These are phyloP conservation scores for Carex pumila DNA, from an alignment of 176 grass and related monocot species.

Conservation along the genomic window DNA sequence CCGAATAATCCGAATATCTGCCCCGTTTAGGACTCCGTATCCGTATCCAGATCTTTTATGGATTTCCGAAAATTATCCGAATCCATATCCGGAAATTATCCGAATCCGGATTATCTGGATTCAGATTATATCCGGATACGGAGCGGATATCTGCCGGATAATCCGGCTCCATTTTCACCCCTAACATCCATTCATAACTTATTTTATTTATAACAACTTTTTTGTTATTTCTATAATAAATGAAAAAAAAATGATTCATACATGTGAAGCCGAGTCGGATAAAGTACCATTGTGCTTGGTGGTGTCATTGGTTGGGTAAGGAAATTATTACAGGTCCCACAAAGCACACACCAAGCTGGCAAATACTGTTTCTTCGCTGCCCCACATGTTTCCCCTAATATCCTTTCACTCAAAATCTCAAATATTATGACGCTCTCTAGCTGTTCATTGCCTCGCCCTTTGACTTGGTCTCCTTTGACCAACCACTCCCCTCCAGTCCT, in stretches of 20 bases:
- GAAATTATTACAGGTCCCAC: constrained; percentile 12
- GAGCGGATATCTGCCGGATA: too few relatives aligned
- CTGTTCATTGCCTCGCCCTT: not conserved
- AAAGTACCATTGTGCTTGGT: constrained; percentile 8
- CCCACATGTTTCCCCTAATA: constrained; percentile 15
- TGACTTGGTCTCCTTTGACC: constrained; percentile 5
- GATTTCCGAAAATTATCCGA: too few relatives aligned
- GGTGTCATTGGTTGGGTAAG: not conserved
- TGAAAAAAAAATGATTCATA: not conserved
- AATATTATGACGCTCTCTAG: not conserved
- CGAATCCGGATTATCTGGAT: too few relatives aligned
- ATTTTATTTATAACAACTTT: too few relatives aligned
- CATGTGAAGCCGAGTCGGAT: not conserved
- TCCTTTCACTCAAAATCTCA: not conserved
- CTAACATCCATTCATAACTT: too few relatives aligned
- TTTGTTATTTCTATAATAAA: too few relatives aligned
- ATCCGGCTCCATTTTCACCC: too few relatives aligned
- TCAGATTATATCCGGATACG: too few relatives aligned
- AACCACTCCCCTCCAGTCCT: not conserved
- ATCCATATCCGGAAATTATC: too few relatives aligned
- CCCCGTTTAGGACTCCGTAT: too few relatives aligned
- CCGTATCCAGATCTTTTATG: too few relatives aligned
- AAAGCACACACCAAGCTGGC: not conserved
- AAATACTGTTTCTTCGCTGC: not conserved
- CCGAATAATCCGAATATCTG: too few relatives aligned